Conservation (phyloP, 2,329 filamentous ascomycete species). For the Rhinocladiella similis region DNA sequence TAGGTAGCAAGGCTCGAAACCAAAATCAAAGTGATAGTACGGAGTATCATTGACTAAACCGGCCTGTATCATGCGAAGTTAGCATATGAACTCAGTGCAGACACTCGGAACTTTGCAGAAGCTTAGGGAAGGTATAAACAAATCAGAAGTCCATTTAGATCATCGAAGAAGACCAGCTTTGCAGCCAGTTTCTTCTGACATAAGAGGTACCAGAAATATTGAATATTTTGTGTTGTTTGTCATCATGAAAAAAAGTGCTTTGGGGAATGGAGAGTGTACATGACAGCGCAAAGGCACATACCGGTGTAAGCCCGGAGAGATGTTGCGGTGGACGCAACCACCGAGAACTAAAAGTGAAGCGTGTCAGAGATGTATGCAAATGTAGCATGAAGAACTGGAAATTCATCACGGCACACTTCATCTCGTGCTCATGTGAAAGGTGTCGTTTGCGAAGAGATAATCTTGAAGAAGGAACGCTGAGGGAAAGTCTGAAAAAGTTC, state of each 20-base stretch:
- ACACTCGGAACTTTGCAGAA: background rate
- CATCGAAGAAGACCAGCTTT: constrained; percentile 62
- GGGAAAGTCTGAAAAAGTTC: too few relatives aligned
- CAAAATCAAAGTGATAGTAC: too few relatives aligned
- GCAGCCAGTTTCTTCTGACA: constrained; percentile 61
- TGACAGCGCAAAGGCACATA: background rate
- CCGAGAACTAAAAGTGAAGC: too few relatives aligned
- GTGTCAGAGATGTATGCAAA: too few relatives aligned
- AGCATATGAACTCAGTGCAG: background rate
- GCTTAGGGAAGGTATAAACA: background rate
- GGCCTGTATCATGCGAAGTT: background rate
- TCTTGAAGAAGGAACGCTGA: background rate
- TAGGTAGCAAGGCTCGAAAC: too few relatives aligned
- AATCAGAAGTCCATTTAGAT: constrained; percentile 86
- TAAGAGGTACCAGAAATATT: constrained; percentile 97
- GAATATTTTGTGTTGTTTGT: constrained; percentile 56
- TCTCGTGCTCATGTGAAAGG: background rate
- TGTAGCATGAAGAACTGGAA: too few relatives aligned
- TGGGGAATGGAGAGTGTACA: constrained; percentile 15
- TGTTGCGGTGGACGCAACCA: too few relatives aligned
- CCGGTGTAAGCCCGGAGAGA: background rate
- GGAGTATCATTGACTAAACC: too few relatives aligned
- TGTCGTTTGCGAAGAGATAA: background rate
- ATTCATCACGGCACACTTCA: too few relatives aligned
- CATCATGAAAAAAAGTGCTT: constrained; percentile 59